phyloP scores from a whole-genome alignment of 2,329 filamentous ascomycete genomes.

The Botryotinia convoluta region DNA sequence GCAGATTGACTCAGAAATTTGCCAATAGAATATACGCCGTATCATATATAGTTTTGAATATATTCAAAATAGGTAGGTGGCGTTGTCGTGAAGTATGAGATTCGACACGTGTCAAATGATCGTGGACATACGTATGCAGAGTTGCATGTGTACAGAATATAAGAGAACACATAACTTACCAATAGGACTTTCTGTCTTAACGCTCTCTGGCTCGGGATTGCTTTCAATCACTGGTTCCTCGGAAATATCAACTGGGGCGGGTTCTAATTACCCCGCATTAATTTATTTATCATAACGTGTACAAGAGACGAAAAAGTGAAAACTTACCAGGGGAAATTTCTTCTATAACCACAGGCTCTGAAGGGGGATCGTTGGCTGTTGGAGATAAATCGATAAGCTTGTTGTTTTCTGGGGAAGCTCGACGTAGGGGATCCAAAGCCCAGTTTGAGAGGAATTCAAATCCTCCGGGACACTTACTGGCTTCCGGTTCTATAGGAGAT shows the following conservation, averaged over 20 bases:
- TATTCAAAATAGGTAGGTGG: neutral
- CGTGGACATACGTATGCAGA: constrained; percentile 3
- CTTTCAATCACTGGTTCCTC: neutral
- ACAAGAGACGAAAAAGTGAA: neutral
- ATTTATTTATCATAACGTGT: neutral
- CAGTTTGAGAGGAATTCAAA: constrained; percentile 3
- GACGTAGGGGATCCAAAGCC: neutral
- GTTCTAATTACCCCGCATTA: constrained; percentile 7
- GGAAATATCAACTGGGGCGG: neutral
- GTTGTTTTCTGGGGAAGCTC: neutral
- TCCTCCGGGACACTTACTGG: constrained; percentile 3
- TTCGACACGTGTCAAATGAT: constrained; percentile 7
- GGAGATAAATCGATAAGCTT: neutral
- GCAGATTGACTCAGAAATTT: neutral
- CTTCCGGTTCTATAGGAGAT: neutral
- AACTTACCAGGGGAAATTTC: neutral
- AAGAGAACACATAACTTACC: constrained; percentile 4
- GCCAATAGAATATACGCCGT: neutral
- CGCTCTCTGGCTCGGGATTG: neutral
- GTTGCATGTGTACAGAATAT: neutral
- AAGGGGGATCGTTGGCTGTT: neutral
- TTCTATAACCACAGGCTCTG: neutral
- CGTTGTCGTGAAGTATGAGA: neutral
- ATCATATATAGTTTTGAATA: neutral
- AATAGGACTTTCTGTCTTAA: neutral